Percentiles rank a stretch among this genome's conserved stretches.
phyloP scores from a whole-genome alignment of 1,139 yeast genomes.

The Scheffersomyces quercinus region DNA sequence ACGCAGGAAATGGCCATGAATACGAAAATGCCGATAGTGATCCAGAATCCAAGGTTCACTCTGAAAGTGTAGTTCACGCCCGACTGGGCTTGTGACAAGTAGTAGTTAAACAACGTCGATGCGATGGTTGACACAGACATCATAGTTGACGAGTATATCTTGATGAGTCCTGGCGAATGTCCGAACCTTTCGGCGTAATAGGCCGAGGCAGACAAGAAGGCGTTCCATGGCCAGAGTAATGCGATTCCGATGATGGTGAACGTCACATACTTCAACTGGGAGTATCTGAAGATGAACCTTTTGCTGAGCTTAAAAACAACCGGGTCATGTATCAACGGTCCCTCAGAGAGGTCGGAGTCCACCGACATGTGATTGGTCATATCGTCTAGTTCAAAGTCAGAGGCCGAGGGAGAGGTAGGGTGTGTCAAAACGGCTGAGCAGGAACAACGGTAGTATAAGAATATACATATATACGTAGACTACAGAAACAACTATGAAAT shows the following conservation, averaged over 20 bases:
- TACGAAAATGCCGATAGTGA: conserved; percentile 58
- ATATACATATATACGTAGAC: too few species aligned
- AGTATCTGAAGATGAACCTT: conserved; percentile 22
- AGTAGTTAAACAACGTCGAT: conserved; percentile 59
- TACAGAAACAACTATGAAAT: too few species aligned
- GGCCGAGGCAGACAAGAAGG: conserved; percentile 82
- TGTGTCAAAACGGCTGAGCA: background rate
- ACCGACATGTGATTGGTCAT: background rate
- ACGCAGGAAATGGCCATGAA: conserved; percentile 53
- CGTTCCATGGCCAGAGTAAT: conserved; percentile 95
- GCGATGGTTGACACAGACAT: conserved; percentile 85
- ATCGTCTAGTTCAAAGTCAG: background rate
- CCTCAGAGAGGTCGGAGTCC: background rate
- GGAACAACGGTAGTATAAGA: background rate
- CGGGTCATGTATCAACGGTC: conserved; percentile 21
- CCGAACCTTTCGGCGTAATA: conserved; percentile 71
- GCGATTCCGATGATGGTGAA: conserved; percentile 74
- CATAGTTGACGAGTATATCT: conserved; percentile 76
- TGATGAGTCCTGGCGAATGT: conserved; percentile 52
- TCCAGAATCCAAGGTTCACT: conserved; percentile 56
- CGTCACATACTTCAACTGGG: conserved; percentile 56
- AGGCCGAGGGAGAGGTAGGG: background rate
- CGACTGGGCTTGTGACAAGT: conserved; percentile 67
- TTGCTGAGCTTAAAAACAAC: conserved; percentile 23
- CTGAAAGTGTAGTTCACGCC: conserved; percentile 64